Evolutionary conservation across 2,329 filamentous ascomycete genomes (phyloP), one percentile per base, ranked within the genome.

Genomic region (Lachnellula occidentalis): DNA sequence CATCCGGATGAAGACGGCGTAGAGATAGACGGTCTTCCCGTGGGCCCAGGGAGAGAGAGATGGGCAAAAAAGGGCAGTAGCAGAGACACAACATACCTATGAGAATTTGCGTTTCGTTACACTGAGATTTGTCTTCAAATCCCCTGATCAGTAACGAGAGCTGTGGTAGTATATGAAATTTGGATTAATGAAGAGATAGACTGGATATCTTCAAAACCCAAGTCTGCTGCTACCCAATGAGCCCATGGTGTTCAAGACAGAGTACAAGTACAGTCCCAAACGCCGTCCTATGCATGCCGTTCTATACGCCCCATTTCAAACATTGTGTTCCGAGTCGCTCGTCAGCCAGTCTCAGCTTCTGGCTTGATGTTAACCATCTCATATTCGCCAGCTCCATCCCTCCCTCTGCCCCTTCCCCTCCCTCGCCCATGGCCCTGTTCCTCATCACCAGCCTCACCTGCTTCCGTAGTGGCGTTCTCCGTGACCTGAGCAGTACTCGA

Each of bases 281-380:
- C 59, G 50, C 60, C 61, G 22, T 51, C 47, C 47, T 53, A 58
- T 62, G 55, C 57, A 54, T 19, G 50, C 50, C 56, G 50, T 41
- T 50, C 51, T 51, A 51, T 61, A 45, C 60, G 58, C 61, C 57
- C 19, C 36, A 34, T 52, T 52, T 55, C 48, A 53, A 61, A 51
- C 27, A 57, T 53, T 42, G 56, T 56, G 45, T 39, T 46, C 9
- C 19, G 49, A 34, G 48, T 22, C 39, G 53, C 42, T 17, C 39
- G 24, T 41, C 27, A 50, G 15, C 22, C 27, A 37, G 50, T 55
- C 31, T 63, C 64, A 21, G 55, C 66, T 27, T 67, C 65, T 8
- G 60, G 69, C 55, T 78, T 78, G 65, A 83, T 73, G 41, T 74
- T 73, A 9, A 80, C 78, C 82, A 88, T 86, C 69, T 88, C 85